Evolutionary conservation across 2,329 filamentous ascomycete genomes (phyloP).

Genomic region (Fusarium bulbicola): DNA sequence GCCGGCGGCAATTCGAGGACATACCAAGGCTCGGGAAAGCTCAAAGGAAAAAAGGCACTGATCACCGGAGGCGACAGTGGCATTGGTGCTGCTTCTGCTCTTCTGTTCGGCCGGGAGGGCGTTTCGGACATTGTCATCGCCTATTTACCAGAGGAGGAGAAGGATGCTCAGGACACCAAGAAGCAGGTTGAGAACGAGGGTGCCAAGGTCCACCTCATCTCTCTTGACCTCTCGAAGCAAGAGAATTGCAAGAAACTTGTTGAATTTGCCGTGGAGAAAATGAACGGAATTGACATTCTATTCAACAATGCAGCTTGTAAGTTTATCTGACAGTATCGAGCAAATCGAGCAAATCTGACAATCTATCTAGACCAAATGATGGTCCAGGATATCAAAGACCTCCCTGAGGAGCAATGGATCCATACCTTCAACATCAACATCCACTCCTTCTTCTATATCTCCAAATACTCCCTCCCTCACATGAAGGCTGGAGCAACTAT

Average conservation of each 20-base stretch:
- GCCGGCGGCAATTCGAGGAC: constrained; percentile 72
- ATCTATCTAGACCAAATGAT: constrained; percentile 62
- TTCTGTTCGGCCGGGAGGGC: constrained; percentile 84
- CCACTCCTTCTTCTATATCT: constrained; percentile 81
- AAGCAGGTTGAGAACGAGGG: constrained; percentile 73
- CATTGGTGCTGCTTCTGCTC: constrained; percentile 78
- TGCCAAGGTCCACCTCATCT: constrained; percentile 69
- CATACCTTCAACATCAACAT: constrained; percentile 86
- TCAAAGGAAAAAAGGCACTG: constrained; percentile 77
- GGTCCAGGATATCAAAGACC: constrained; percentile 73
- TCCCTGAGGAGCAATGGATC: constrained; percentile 81
- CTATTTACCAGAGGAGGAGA: constrained; percentile 79
- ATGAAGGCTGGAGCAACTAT: constrained; percentile 79
- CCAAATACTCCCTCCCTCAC: constrained; percentile 79
- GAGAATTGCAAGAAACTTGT: constrained; percentile 76
- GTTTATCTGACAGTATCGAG: constrained; percentile 8
- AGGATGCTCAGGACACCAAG: constrained; percentile 80
- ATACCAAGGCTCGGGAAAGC: constrained; percentile 80
- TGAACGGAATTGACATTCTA: constrained; percentile 78
- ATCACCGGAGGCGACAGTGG: constrained; percentile 86
- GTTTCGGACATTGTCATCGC: constrained; percentile 74
- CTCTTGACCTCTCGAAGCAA: constrained; percentile 70
- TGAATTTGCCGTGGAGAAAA: constrained; percentile 69
- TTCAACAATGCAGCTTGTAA: constrained; percentile 80
- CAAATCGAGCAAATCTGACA: not conserved